Base-by-base conservation (phyloP, 345 rosid genomes). In the Eucalyptus cloeziana region DNA sequence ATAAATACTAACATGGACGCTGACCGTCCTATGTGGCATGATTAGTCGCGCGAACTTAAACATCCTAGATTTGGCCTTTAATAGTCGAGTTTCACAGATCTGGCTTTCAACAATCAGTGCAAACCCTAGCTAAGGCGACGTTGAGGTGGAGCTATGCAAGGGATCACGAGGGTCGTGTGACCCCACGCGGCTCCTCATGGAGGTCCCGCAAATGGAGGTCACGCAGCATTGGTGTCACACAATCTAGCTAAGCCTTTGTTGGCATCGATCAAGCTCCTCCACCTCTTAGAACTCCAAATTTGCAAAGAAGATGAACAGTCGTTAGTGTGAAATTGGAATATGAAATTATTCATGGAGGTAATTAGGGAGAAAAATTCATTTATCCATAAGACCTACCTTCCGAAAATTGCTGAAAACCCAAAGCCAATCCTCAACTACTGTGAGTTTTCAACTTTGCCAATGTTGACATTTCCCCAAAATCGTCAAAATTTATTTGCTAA, bases 371-470 rank as follows among this genome's bases (percentile, higher is more conserved):
- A 54, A 24, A 22, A 24, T 24, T 24, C 30, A 24, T 56, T 56
- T 56, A 56, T 56, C 13, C 10, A 24, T 9, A 24, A 13, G 30
- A 56, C 30, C 6, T 56, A 24, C 5, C 62, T 56, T 56, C 6
- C 6, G 3, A 56, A 56, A 56, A 56, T 56, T 8, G 13, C 13
- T 9, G 6, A 4, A 56, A 56, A 24, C 62, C 30, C 30, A 24
- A 56, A 56, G 62, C 3, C 5, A 16, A 0, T 56, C 62, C 62
- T 24, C 30, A 56, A 2, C 27, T 56, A 2, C 3, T 1, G 5
- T 56, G 30, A 56, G 62, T 56, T 56, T 9, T 56, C 62, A 56
- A 24, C 30, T 56, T 56, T 56, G 27, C 30, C 27, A 56, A 24
- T 56, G 62, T 24, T 24, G 62, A 10, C 5, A 56, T 56, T 56